Conservation (phyloP, 2,329 filamentous ascomycete species). For the Fusarium sp. region DNA sequence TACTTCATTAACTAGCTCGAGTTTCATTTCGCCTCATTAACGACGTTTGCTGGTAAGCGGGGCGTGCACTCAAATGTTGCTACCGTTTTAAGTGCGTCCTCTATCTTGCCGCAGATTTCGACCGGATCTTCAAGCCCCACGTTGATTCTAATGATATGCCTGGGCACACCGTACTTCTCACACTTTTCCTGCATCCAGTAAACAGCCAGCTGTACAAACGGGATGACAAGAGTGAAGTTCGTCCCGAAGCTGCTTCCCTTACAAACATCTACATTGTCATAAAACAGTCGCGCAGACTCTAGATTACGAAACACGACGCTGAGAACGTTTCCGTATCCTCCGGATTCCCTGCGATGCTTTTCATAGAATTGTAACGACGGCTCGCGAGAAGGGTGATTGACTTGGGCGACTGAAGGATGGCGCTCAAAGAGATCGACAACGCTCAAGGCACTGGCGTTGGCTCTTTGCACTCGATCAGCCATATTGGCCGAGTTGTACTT, state of each 20-base stretch:
- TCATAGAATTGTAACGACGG: background rate
- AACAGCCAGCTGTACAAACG: background rate
- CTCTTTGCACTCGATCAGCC: background rate
- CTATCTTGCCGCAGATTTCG: background rate
- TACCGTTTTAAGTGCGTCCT: background rate
- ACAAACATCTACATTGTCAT: background rate
- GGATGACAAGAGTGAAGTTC: background rate
- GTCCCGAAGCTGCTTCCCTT: background rate
- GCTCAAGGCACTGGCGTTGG: background rate
- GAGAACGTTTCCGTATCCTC: background rate
- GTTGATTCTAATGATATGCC: background rate
- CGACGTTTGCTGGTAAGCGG: no score
- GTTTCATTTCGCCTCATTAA: no score
- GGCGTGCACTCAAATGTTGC: fast-evolving
- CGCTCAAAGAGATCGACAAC: background rate
- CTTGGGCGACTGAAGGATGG: background rate
- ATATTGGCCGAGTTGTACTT: background rate
- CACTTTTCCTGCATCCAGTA: background rate
- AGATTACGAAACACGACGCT: background rate
- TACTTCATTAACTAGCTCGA: no score
- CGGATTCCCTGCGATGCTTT: background rate
- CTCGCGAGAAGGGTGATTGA: background rate
- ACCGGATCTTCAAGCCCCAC: background rate
- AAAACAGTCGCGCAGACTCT: background rate
- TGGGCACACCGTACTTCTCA: background rate